Evolutionary conservation across 768 basidiomycete genomes (phyloP).

Genomic region (Mycena sanguinolenta): DNA sequence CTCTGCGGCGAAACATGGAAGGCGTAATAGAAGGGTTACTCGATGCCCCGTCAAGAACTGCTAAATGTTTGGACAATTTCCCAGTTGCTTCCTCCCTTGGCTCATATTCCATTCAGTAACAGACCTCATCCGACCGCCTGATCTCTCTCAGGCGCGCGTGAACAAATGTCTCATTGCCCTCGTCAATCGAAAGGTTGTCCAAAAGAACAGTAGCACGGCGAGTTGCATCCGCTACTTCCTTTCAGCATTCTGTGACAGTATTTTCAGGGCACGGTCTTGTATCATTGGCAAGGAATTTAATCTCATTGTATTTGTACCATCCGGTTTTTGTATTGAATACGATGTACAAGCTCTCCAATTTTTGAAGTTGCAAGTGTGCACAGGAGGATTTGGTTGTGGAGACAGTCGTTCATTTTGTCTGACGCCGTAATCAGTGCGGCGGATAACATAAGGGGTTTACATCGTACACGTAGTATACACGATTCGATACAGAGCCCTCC

Average conservation of each 20-base stretch:
- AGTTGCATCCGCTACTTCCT: slow-evolving; percentile 35
- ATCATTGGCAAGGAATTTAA: slow-evolving; percentile 76
- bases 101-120: slow-evolving; percentile 62
- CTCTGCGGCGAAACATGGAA: slow-evolving; percentile 83
- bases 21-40: slow-evolving; percentile 82
- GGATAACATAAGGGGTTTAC: too few relatives aligned
- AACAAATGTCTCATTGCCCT: slow-evolving; percentile 95
- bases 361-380: too few relatives aligned
- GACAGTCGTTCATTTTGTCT: too few relatives aligned
- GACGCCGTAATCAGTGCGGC: too few relatives aligned
- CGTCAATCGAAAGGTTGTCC: slow-evolving; percentile 87
- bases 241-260: slow-evolving; percentile 1
- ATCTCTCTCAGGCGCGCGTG: slow-evolving; percentile 90
- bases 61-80: slow-evolving; percentile 64
- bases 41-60: slow-evolving; percentile 69
- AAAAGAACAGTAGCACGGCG: slow-evolving; percentile 78
- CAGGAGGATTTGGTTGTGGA: too few relatives aligned
- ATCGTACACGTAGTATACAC: too few relatives aligned
- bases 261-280: slow-evolving; percentile 72
- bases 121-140: slow-evolving; percentile 83
- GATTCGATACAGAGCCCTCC: slow-evolving; percentile 8
- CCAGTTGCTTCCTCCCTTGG: neutral
- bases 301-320: neutral
- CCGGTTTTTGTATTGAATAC: too few relatives aligned
- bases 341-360: too few relatives aligned